Evolutionary conservation across 768 basidiomycete genomes (phyloP).

Genomic region (Roridomyces roridus): DNA sequence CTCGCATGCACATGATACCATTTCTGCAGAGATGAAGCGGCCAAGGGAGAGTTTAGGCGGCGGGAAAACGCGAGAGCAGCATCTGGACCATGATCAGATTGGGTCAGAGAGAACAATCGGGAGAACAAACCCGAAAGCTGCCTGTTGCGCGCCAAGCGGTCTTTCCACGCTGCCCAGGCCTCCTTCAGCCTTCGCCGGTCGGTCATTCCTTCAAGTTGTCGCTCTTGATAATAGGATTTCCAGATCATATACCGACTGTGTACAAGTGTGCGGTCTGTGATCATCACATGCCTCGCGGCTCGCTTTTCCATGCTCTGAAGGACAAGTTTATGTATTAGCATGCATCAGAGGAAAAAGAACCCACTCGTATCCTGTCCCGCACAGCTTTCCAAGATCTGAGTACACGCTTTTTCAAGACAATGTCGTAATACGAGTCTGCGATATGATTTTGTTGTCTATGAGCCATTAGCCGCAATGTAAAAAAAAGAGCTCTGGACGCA

Average conservation of each 20-base stretch:
- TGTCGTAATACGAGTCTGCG: slow-evolving; percentile 51
- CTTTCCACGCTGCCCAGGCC: slow-evolving; percentile 58
- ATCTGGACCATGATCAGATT: slow-evolving; percentile 39
- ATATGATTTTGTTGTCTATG: slow-evolving; percentile 44
- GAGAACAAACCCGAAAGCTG: slow-evolving; percentile 51
- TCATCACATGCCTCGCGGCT: slow-evolving; percentile 59
- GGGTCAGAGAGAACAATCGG: slow-evolving; percentile 1
- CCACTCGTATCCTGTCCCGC: slow-evolving; percentile 55
- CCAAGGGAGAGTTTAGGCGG: slow-evolving; percentile 48
- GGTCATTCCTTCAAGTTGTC: slow-evolving; percentile 59
- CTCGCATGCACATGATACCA: slow-evolving; percentile 53
- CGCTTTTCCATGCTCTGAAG: slow-evolving; percentile 59
- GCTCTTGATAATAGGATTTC: slow-evolving; percentile 71
- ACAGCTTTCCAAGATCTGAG: slow-evolving; percentile 64
- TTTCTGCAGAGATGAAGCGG: slow-evolving; percentile 42
- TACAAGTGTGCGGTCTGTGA: slow-evolving; percentile 64
- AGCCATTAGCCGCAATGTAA: slow-evolving; percentile 2
- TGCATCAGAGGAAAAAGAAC: slow-evolving; percentile 28
- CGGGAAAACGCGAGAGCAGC: slow-evolving; percentile 55
- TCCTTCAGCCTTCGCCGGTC: slow-evolving; percentile 50
- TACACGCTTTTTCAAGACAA: slow-evolving; percentile 48
- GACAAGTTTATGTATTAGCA: not conserved
- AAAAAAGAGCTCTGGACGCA: slow-evolving; percentile 38
- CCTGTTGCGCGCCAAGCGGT: slow-evolving; percentile 44
- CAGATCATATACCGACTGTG: slow-evolving; percentile 67